phyloP scores from a whole-genome alignment of 2,329 filamentous ascomycete genomes.

The Hirsutella minnesotensis region DNA sequence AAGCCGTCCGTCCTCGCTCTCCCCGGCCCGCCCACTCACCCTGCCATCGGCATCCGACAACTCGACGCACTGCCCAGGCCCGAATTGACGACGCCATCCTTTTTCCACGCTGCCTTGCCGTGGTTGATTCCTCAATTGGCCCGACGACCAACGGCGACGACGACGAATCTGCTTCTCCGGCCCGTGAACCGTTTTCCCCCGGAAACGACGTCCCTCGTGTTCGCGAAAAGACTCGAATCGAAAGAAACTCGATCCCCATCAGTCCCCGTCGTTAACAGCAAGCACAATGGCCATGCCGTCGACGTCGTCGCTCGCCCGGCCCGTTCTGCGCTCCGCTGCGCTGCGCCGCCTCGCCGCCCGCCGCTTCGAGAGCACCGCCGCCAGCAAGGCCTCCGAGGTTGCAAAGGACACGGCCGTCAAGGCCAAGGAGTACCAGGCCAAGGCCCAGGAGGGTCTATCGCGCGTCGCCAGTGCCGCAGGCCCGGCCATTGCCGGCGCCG shows the following conservation, averaged over 20 bases:
- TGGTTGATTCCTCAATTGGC: neutral
- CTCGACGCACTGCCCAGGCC: too few species aligned
- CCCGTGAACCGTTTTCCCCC: too few species aligned
- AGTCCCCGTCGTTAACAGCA: neutral
- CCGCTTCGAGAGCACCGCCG: slow-evolving; percentile 47
- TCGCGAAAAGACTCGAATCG: too few species aligned
- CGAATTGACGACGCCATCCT: too few species aligned
- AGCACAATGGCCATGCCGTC: slow-evolving; percentile 17
- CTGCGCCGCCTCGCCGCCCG: slow-evolving; percentile 35
- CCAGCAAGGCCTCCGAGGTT: slow-evolving; percentile 25
- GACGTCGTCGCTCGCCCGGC: slow-evolving; percentile 27
- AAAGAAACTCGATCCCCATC: too few species aligned
- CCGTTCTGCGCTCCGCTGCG: slow-evolving; percentile 30
- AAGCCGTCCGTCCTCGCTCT: slow-evolving; percentile 8
- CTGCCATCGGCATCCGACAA: too few species aligned
- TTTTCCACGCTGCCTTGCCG: too few species aligned
- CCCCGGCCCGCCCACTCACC: too few species aligned
- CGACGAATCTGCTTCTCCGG: too few species aligned
- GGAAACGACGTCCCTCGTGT: too few species aligned
- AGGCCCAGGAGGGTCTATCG: slow-evolving; percentile 74
- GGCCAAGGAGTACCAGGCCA: slow-evolving; percentile 37
- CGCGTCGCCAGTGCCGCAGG: slow-evolving; percentile 72
- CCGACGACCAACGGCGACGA: too few species aligned
- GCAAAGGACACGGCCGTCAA: slow-evolving; percentile 26
- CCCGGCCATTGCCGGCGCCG: slow-evolving; percentile 62